These are phyloP conservation scores for Coccomyxa sp. DNA, from an alignment of 139 green algal species.

Conservation along the genomic window DNA sequence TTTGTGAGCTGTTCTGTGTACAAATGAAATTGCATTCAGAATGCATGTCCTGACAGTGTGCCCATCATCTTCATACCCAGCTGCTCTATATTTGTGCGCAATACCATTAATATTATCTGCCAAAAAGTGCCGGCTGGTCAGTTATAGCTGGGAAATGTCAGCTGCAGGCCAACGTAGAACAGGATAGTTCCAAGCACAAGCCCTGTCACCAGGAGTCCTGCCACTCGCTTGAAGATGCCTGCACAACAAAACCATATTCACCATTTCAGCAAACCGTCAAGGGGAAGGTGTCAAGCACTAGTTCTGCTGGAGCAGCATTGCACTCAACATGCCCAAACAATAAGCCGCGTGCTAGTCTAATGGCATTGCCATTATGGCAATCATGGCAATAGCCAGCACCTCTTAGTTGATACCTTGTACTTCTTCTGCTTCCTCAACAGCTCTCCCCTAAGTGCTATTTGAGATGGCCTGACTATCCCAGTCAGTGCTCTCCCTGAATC, in stretches of 20 bases:
- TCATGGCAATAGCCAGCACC: not conserved
- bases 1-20: no score
- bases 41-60: no score
- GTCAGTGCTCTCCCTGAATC: not conserved
- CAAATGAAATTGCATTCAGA: no score
- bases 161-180: constrained; percentile 65
- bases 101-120: not conserved
- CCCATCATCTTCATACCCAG: not conserved
- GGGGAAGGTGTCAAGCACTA: not conserved
- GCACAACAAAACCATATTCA: not conserved
- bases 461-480: no score
- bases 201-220: constrained; percentile 49
- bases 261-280: not conserved
- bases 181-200: constrained; percentile 42
- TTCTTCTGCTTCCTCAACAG: no score
- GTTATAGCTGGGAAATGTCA: constrained; percentile 41
- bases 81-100: not conserved
- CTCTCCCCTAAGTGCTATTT: no score
- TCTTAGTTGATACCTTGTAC: not conserved
- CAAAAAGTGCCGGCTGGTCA: not conserved
- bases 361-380: no score
- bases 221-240: constrained; percentile 57
- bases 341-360: no score
- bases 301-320: not conserved
- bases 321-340: no score